phyloP scores from a whole-genome alignment of 768 basidiomycete species.

The Xanthoconium stramineum region DNA sequence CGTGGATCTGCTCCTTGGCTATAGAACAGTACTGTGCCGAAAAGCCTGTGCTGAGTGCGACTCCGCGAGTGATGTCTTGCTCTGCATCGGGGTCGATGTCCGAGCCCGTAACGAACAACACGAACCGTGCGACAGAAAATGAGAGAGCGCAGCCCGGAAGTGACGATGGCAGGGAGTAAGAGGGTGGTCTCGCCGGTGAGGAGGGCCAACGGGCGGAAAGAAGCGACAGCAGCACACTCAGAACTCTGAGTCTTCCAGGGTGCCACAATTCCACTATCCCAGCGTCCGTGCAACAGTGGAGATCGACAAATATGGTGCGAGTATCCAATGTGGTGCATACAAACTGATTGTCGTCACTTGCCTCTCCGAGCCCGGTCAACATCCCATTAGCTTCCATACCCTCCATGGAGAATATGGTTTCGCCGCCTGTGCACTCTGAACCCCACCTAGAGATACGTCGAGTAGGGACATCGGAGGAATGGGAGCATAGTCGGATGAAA shows the following conservation, averaged over 20 bases:
- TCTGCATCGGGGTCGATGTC: slow-evolving; percentile 77
- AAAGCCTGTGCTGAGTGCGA: slow-evolving; percentile 55
- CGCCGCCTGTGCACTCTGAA: slow-evolving; percentile 39
- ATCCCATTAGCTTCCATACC: slow-evolving; percentile 45
- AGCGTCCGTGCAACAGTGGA: slow-evolving; percentile 52
- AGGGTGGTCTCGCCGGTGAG: slow-evolving; percentile 6
- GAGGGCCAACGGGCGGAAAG: slow-evolving; percentile 25
- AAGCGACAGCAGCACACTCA: slow-evolving; percentile 49
- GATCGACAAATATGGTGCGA: slow-evolving; percentile 42
- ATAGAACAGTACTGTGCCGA: slow-evolving; percentile 57
- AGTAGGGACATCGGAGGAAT: slow-evolving; percentile 20
- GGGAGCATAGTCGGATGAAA: slow-evolving; percentile 50
- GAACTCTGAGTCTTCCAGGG: slow-evolving; percentile 48
- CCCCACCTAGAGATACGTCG: slow-evolving; percentile 29
- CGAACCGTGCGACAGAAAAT: slow-evolving; percentile 57
- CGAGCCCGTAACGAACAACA: slow-evolving; percentile 68
- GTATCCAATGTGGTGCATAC: slow-evolving; percentile 40
- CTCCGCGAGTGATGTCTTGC: slow-evolving; percentile 63
- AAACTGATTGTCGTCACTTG: slow-evolving; percentile 44
- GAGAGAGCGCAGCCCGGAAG: slow-evolving; percentile 56
- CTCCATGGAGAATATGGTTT: slow-evolving; percentile 59
- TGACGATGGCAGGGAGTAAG: slow-evolving; percentile 35
- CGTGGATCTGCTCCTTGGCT: slow-evolving; percentile 14
- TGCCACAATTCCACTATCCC: slow-evolving; percentile 70
- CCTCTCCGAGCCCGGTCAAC: slow-evolving; percentile 47